Conservation (phyloP, 805 yeast genomes). For the Candida krabiensis region DNA sequence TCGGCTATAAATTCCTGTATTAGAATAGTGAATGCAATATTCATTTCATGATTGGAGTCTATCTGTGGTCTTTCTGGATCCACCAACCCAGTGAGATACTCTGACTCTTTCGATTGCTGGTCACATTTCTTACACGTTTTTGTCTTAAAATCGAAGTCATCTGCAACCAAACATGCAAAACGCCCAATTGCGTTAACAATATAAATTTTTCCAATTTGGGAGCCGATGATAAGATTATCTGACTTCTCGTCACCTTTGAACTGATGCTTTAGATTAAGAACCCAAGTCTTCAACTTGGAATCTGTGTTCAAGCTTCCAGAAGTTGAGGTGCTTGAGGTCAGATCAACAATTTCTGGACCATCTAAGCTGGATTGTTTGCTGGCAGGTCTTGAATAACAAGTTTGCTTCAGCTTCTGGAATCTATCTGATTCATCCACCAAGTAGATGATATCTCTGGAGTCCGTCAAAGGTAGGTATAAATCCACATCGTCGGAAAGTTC, state of each 20-base stretch:
- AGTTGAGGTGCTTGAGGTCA: constrained; percentile 12
- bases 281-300: constrained; percentile 11
- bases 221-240: constrained; percentile 1
- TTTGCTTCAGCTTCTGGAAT: constrained; percentile 3
- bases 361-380: not conserved
- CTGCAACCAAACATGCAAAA: constrained; percentile 42
- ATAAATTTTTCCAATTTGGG: constrained; percentile 23
- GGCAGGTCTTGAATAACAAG: constrained; percentile 1
- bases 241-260: constrained; percentile 3
- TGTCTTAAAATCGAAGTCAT: constrained; percentile 34
- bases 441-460: constrained; percentile 9
- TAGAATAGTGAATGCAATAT: constrained; percentile 29
- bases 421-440: constrained; percentile 11
- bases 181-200: constrained; percentile 41
- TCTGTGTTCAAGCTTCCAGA: constrained; percentile 1
- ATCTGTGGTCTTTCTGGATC: constrained; percentile 32
- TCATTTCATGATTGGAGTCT: constrained; percentile 15
- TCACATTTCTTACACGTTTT: constrained; percentile 42
- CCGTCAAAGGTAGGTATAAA: constrained; percentile 10
- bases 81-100: constrained; percentile 19
- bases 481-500: constrained; percentile 7
- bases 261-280: constrained; percentile 5
- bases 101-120: constrained; percentile 9
- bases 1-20: constrained; percentile 25
- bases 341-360: constrained; percentile 11